Conservation (phyloP, 2,329 filamentous ascomycete genomes). For the Ceratocystis papillata region DNA sequence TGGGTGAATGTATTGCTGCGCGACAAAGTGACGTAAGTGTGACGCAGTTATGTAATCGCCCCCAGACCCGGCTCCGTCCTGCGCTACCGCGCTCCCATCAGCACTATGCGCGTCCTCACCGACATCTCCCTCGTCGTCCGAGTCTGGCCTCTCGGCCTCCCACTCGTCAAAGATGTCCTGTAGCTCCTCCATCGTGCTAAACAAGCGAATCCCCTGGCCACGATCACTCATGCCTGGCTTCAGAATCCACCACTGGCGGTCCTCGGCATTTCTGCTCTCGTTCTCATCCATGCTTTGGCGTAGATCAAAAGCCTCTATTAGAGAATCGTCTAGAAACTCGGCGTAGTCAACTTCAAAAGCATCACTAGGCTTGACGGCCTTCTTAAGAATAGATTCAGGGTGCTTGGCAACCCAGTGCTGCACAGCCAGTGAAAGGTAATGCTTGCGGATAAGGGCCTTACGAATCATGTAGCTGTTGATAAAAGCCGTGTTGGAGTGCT, state of each 20-base stretch:
- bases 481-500: constrained; percentile 51
- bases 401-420: constrained; percentile 79
- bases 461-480: constrained; percentile 90
- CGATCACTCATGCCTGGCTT: constrained; percentile 97
- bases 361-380: constrained; percentile 65
- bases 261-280: constrained; percentile 30
- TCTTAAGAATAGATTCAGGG: constrained; percentile 55
- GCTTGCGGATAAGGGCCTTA: constrained; percentile 92
- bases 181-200: constrained; percentile 75
- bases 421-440: constrained; percentile 77
- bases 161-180: constrained; percentile 81
- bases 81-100: background rate
- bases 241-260: constrained; percentile 88
- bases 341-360: constrained; percentile 93
- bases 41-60: constrained; percentile 62
- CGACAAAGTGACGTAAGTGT: constrained; percentile 90
- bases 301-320: constrained; percentile 82
- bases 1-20: constrained; percentile 86
- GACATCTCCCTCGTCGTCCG: constrained; percentile 48
- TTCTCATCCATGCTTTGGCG: constrained; percentile 67
- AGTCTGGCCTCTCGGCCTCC: constrained; percentile 59
- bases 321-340: constrained; percentile 87
- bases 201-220: constrained; percentile 83
- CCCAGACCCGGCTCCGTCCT: constrained; percentile 31
- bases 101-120: constrained; percentile 27